These are phyloP conservation scores for Candida sonorensis DNA, from an alignment of 805 yeast species.

Conservation along the genomic window DNA sequence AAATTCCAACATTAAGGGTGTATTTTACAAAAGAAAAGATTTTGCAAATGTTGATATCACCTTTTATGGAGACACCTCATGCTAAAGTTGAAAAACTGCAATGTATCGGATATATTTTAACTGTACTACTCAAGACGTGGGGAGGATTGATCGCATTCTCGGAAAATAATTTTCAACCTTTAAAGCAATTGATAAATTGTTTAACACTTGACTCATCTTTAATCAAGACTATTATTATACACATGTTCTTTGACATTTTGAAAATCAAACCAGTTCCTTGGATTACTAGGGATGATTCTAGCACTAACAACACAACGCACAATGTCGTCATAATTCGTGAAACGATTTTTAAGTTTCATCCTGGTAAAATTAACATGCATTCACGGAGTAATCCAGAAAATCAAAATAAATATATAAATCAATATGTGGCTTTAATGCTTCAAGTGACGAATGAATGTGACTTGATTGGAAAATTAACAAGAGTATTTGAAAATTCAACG, in stretches of 20 bases:
- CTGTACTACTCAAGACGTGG: slow-evolving; percentile 61
- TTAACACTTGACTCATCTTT: slow-evolving; percentile 50
- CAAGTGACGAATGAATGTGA: slow-evolving; percentile 49
- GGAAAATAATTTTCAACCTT: slow-evolving; percentile 44
- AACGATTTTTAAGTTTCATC: slow-evolving; percentile 10
- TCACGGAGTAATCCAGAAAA: slow-evolving; percentile 28
- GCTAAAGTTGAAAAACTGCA: slow-evolving; percentile 48
- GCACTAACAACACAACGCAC: background rate
- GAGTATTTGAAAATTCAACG: slow-evolving; percentile 28
- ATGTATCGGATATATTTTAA: slow-evolving; percentile 50
- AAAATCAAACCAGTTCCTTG: slow-evolving; percentile 54
- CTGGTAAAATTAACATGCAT: slow-evolving; percentile 5
- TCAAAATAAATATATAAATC: slow-evolving; percentile 44
- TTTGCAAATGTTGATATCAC: slow-evolving; percentile 53
- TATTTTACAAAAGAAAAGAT: slow-evolving; percentile 56
- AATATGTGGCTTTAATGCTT: slow-evolving; percentile 58
- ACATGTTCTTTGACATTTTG: slow-evolving; percentile 63
- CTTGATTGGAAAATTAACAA: slow-evolving; percentile 41
- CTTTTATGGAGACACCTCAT: slow-evolving; percentile 60
- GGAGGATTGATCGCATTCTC: slow-evolving; percentile 68
- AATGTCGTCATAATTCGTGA: slow-evolving; percentile 17
- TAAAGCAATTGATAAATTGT: slow-evolving; percentile 54
- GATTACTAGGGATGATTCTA: slow-evolving; percentile 21
- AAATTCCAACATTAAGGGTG: slow-evolving; percentile 45
- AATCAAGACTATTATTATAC: slow-evolving; percentile 58